A percentile compares a stretch with the other conserved stretches of the same genome.
phyloP scores from a whole-genome alignment of 768 basidiomycete genomes.

The Termitomyces sp. region DNA sequence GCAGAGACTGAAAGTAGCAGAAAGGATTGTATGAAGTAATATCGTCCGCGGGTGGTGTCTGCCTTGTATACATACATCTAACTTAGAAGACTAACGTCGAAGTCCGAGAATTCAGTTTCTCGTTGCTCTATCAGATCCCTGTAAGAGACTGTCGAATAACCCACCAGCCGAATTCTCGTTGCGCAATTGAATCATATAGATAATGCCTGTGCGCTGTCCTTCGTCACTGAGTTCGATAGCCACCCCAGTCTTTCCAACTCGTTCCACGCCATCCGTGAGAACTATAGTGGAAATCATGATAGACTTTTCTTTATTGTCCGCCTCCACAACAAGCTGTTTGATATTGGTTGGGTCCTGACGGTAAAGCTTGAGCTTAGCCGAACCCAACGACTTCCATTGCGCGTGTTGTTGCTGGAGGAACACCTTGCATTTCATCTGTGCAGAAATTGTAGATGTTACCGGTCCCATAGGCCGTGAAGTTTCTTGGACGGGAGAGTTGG shows the following conservation, averaged over 20 bases:
- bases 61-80: conserved; percentile 9
- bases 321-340: conserved; percentile 95
- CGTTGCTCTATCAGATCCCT: conserved; percentile 68
- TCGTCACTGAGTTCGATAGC: conserved; percentile 93
- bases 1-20: conserved; percentile 7
- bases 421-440: conserved; percentile 97
- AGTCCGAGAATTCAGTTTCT: conserved; percentile 9
- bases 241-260: conserved; percentile 98
- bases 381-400: conserved; percentile 96
- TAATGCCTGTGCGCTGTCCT: conserved; percentile 86
- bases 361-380: conserved; percentile 84
- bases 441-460: conserved; percentile 70
- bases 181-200: conserved; percentile 96
- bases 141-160: conserved; percentile 81
- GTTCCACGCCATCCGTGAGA: conserved; percentile 91
- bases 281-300: conserved; percentile 94
- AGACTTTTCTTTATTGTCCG: conserved; percentile 68
- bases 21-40: conserved; percentile 13
- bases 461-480: conserved; percentile 53
- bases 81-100: conserved; percentile 1
- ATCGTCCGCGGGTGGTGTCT: conserved; percentile 7
- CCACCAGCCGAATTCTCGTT: conserved; percentile 84
- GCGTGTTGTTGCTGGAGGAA: conserved; percentile 93
- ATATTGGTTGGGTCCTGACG: conserved; percentile 79
- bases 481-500: conserved; percentile 70